These are phyloP conservation scores for Aphanocladium album DNA, from an alignment of 2,329 filamentous ascomycete genomes.

Conservation along the genomic window DNA sequence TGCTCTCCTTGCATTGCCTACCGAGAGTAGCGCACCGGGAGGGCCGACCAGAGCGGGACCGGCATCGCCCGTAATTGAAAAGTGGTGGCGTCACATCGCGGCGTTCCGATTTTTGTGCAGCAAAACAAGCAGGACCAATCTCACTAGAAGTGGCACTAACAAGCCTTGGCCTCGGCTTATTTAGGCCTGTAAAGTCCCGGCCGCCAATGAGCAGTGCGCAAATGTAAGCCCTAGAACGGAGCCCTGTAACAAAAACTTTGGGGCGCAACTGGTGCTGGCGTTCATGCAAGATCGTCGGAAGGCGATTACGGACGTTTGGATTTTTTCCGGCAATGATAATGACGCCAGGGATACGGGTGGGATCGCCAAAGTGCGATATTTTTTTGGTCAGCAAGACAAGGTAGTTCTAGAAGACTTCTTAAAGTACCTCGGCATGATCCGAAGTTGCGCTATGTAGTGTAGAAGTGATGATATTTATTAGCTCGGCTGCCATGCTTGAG, in stretches of 20 bases:
- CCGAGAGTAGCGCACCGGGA: background rate
- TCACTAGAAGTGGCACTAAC: background rate
- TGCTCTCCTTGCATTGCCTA: background rate
- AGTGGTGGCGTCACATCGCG: background rate
- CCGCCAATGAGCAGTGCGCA: background rate
- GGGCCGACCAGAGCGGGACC: background rate
- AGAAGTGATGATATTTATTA: background rate
- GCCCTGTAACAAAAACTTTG: background rate
- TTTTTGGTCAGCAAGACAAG: background rate
- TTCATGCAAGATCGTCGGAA: background rate
- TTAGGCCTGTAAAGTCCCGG: background rate
- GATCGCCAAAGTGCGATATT: background rate
- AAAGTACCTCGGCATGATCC: background rate
- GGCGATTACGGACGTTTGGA: background rate
- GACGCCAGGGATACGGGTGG: background rate
- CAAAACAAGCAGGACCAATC: background rate
- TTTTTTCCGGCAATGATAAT: background rate
- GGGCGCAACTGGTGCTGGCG: background rate
- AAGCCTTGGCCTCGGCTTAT: background rate
- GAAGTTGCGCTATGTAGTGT: background rate
- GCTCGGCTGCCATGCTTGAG: background rate
- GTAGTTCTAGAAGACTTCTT: background rate
- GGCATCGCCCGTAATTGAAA: background rate
- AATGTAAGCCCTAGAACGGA: background rate
- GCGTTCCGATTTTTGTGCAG: background rate